A percentile compares a stretch with the other conserved stretches of the same genome.
Conservation (phyloP, 176 grass and related monocot genomes). For the Tillandsia fasciculata region DNA sequence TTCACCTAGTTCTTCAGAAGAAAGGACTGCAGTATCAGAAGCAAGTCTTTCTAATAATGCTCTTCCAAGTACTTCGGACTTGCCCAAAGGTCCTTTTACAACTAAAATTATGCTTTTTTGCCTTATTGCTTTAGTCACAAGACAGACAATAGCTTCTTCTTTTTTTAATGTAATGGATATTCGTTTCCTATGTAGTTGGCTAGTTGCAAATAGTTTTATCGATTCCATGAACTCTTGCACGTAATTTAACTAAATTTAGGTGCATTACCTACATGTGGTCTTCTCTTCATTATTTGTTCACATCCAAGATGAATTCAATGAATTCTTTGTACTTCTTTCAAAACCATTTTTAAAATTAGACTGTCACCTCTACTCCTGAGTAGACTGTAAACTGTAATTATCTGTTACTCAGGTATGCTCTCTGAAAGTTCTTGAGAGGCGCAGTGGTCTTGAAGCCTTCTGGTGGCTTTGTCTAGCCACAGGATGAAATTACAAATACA, state of each 20-base stretch:
- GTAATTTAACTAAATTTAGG: background rate
- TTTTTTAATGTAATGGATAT: background rate
- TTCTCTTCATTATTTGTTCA: too few relatives aligned
- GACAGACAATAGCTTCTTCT: background rate
- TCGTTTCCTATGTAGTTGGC: background rate
- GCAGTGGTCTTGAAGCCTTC: background rate
- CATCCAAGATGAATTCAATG: too few relatives aligned
- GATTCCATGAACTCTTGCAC: background rate
- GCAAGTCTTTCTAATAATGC: conserved; percentile 47
- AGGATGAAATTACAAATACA: background rate
- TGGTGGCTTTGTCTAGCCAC: background rate
- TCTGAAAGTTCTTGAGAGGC: background rate
- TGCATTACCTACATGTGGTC: background rate
- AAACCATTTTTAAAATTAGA: too few relatives aligned
- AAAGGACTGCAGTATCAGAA: conserved; percentile 35
- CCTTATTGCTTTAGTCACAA: background rate
- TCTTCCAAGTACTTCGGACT: conserved; percentile 20
- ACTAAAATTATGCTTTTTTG: background rate
- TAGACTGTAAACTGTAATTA: too few relatives aligned
- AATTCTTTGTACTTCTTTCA: too few relatives aligned
- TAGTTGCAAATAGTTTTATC: background rate
- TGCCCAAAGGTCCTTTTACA: conserved; percentile 19
- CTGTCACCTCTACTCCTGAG: too few relatives aligned
- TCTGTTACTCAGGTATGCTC: background rate
- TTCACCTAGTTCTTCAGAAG: conserved; percentile 28